Conservation (phyloP, 495 filamentous ascomycete genomes). For the Apiosordaria backusii region DNA sequence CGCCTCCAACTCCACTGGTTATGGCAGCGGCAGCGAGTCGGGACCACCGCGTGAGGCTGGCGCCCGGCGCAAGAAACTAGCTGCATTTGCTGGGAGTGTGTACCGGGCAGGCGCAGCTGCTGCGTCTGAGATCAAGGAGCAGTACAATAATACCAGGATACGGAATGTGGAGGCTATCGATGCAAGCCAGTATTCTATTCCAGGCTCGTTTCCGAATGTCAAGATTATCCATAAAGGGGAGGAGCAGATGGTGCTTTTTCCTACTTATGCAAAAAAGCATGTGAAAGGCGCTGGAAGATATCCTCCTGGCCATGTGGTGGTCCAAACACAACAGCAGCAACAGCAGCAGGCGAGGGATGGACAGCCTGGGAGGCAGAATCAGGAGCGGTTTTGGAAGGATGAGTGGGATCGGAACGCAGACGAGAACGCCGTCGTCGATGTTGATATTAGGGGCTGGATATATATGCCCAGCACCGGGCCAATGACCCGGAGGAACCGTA, state of each 20-base stretch:
- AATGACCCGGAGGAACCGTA: conserved; percentile 81
- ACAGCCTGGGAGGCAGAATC: conserved; percentile 31
- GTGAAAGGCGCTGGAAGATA: conserved; percentile 36
- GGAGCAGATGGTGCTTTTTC: conserved; percentile 93
- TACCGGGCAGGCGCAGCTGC: conserved; percentile 73
- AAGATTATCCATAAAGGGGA: conserved; percentile 71
- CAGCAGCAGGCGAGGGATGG: conserved; percentile 10
- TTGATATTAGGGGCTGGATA: conserved; percentile 93
- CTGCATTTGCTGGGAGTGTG: conserved; percentile 47
- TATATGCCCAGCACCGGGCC: conserved; percentile 80
- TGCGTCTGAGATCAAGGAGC: conserved; percentile 86
- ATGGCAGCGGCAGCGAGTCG: conserved; percentile 14
- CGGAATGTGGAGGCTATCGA: conserved; percentile 49
- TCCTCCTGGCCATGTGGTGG: conserved; percentile 8
- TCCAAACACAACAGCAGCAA: conserved; percentile 4
- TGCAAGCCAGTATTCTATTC: conserved; percentile 55
- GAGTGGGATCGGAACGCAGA: conserved; percentile 70
- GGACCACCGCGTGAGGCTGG: conserved; percentile 53
- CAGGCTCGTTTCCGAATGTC: conserved; percentile 76
- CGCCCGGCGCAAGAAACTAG: conserved; percentile 71
- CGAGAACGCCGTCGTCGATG: conserved; percentile 79
- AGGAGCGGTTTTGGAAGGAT: conserved; percentile 63
- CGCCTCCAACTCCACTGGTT: conserved; percentile 28
- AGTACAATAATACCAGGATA: conserved; percentile 72
- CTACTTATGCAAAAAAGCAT: conserved; percentile 78